Evolutionary conservation across 164 flowering plant species (phyloP).

Genomic region (Aristolochia contorta): DNA sequence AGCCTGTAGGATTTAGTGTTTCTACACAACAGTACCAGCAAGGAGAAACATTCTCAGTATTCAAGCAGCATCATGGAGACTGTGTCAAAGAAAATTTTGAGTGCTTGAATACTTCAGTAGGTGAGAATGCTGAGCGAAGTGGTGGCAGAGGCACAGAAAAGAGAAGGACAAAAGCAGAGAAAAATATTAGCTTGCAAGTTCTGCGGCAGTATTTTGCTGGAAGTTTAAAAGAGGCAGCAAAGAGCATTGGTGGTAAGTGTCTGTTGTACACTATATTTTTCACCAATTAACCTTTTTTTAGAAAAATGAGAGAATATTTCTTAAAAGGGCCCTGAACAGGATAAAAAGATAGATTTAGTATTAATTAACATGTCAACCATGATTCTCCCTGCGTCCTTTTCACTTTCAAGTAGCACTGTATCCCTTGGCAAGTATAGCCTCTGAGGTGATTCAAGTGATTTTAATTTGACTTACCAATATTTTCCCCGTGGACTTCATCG

Average conservation of each 20-base stretch:
- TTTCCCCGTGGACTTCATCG: too few species aligned
- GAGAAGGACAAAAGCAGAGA: slow-evolving; percentile 61
- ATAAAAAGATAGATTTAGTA: too few species aligned
- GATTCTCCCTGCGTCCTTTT: too few species aligned
- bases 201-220: slow-evolving; percentile 80
- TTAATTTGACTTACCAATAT: too few species aligned
- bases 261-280: too few species aligned
- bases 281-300: too few species aligned
- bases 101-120: not conserved
- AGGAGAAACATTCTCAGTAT: slow-evolving; percentile 15
- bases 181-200: slow-evolving; percentile 66
- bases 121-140: slow-evolving; percentile 25
- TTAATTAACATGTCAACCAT: too few species aligned
- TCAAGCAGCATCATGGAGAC: slow-evolving; percentile 22
- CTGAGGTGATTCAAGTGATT: too few species aligned
- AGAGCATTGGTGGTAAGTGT: slow-evolving; percentile 72
- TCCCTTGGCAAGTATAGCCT: too few species aligned
- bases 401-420: too few species aligned
- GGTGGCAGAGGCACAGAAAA: slow-evolving; percentile 40
- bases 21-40: slow-evolving; percentile 27
- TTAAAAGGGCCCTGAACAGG: too few species aligned
- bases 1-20: slow-evolving; percentile 17
- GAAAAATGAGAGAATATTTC: too few species aligned
- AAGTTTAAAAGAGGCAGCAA: slow-evolving; percentile 93
- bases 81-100: slow-evolving; percentile 15